Evolutionary conservation across 371 early-diverging fungal genomes (phyloP).

Genomic region (Dinochytrium kinnereticum): DNA sequence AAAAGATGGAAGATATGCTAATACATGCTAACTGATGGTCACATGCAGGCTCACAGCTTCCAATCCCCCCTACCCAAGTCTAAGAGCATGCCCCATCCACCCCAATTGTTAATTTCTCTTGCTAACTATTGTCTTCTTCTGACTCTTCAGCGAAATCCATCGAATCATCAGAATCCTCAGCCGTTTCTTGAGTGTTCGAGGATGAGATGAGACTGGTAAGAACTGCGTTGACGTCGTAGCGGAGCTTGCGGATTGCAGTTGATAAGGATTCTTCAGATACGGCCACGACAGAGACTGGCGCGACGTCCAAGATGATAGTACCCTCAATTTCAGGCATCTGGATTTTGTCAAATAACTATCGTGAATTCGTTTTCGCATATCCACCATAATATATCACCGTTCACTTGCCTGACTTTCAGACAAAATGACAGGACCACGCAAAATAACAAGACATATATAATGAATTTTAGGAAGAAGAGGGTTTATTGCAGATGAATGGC

Average conservation of each 20-base stretch:
- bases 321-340: not conserved
- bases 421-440: not conserved
- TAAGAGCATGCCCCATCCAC: too few species aligned
- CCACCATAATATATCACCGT: too few species aligned
- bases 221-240: not conserved
- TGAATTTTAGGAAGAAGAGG: not conserved
- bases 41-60: too few species aligned
- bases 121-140: not conserved
- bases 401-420: too few species aligned
- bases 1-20: too few species aligned
- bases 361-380: too few species aligned
- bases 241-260: not conserved
- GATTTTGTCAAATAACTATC: too few species aligned
- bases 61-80: too few species aligned
- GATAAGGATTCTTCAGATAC: not conserved
- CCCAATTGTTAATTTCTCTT: too few species aligned
- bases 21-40: too few species aligned
- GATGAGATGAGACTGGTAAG: not conserved
- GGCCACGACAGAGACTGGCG: not conserved
- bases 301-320: not conserved
- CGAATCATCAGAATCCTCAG: not conserved
- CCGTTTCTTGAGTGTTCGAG: not conserved
- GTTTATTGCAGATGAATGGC: slow-evolving; percentile 15
- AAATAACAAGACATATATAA: not conserved
- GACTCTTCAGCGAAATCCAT: not conserved